phyloP scores from a whole-genome alignment of 1,139 yeast species.

The Candida sanyaensis region DNA sequence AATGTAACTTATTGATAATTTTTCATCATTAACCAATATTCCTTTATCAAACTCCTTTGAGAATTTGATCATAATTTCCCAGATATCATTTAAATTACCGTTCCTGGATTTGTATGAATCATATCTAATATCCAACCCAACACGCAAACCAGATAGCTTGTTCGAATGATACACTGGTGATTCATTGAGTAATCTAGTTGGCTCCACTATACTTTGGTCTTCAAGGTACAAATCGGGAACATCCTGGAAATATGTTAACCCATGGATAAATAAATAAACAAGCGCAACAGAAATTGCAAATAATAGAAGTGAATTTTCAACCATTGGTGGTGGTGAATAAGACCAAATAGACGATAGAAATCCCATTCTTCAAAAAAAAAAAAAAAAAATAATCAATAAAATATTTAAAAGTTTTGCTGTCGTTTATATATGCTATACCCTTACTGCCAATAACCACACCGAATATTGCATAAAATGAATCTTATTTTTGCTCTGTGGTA shows the following conservation, averaged over 20 bases:
- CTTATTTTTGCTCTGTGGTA: not conserved
- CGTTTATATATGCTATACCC: no score
- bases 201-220: conserved; percentile 59
- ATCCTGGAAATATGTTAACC: conserved; percentile 35
- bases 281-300: conserved; percentile 11
- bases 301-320: not conserved
- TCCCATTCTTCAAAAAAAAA: not conserved
- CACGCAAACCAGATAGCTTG: conserved; percentile 56
- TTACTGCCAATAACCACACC: no score
- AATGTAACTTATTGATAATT: conserved; percentile 21
- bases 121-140: conserved; percentile 64
- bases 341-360: not conserved
- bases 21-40: conserved; percentile 20
- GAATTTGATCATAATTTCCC: conserved; percentile 31
- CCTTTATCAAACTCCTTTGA: conserved; percentile 8
- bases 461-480: no score
- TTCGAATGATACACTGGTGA: conserved; percentile 67
- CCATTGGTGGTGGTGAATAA: not conserved
- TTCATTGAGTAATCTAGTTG: conserved; percentile 57
- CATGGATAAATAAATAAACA: conserved; percentile 24
- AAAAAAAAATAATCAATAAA: not conserved
- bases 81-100: conserved; percentile 68
- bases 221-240: conserved; percentile 57
- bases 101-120: conserved; percentile 64
- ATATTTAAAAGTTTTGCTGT: no score